Base-by-base conservation (phyloP, 768 basidiomycete species). In the Phaeotremella skinneri region DNA sequence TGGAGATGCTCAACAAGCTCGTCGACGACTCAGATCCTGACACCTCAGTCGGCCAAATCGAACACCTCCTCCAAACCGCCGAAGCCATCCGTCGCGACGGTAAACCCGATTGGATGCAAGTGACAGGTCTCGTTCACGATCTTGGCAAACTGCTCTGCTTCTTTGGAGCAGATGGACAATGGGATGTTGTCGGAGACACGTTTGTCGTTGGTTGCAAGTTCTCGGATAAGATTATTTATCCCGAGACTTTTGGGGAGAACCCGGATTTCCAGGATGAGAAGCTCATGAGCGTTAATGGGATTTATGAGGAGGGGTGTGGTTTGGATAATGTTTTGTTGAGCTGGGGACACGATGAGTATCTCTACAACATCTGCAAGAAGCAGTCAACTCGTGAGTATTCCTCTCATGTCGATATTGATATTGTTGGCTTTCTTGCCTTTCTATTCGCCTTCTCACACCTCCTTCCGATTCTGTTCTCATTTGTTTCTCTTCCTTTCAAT, bases 281-380 rank as follows among this genome's bases (percentile, higher is more conserved):
- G 23, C 58, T 75, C 26, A 60, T 61, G 50, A 74, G 75, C 23
- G 65, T 69, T 51, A 52, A 62, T 43, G 77, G 77, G 2, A 76
- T 76, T 47, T 78, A 78, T 62, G 59, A 72, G 56, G 60, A 63
- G 9, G 52, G 58, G 2, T 78, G 77, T 58, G 77, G 77, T 13
- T 60, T 78, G 14, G 68, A 73, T 49, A 76, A 76, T 39, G 73
- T 74, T 48, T 56, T 76, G 68, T 78, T 93, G 27, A 87, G 85
- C 32, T 92, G 88, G 88, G 91, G 91, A 16, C 91, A 93, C 69
- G 91, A 93, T 70, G 90, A 94, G 88, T 92, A 91, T 73, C 81
- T 91, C 4, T 91, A 90, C 77, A 79, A 88, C 63, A 85, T 93
- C 63, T 79, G 90, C 61, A 90, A 90, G 76, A 85, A 86, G 64